These are phyloP conservation scores for Microcos paniculata DNA, from an alignment of 345 rosid genomes.

Conservation along the genomic window DNA sequence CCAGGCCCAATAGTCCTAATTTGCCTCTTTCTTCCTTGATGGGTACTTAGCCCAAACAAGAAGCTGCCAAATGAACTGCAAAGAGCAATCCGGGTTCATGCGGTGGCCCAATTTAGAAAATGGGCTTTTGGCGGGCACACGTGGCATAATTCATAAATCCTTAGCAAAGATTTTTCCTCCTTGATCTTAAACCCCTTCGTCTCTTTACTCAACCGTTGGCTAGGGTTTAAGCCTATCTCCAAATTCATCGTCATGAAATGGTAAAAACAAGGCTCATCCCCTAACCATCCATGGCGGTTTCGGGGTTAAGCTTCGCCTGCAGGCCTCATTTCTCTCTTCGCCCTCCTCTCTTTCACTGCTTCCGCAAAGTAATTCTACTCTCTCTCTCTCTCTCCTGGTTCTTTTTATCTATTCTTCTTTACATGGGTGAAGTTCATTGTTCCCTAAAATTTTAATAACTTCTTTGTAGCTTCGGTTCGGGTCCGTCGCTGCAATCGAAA, in stretches of 20 bases:
- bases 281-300: constrained; percentile 43
- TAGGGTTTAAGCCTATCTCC: constrained; percentile 32
- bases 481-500: constrained; percentile 41
- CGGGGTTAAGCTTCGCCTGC: constrained; percentile 46
- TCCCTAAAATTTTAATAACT: neutral
- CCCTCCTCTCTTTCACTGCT: constrained; percentile 34
- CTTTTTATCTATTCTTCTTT: neutral
- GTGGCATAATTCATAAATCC: neutral
- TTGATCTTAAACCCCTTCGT: constrained; percentile 36
- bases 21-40: no score
- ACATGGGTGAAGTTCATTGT: neutral
- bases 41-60: neutral
- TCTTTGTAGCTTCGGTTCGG: constrained; percentile 37
- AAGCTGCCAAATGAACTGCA: neutral
- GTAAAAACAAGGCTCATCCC: constrained; percentile 21
- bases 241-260: constrained; percentile 24
- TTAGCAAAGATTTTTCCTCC: neutral
- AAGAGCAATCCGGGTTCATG: no score
- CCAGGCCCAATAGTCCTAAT: no score
- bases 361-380: constrained; percentile 42
- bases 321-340: constrained; percentile 44
- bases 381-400: neutral
- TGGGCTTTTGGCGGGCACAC: neutral
- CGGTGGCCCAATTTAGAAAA: no score
- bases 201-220: neutral